Evolutionary conservation across 2,329 filamentous ascomycete genomes (phyloP).

Genomic region (Epichloe sylvatica): DNA sequence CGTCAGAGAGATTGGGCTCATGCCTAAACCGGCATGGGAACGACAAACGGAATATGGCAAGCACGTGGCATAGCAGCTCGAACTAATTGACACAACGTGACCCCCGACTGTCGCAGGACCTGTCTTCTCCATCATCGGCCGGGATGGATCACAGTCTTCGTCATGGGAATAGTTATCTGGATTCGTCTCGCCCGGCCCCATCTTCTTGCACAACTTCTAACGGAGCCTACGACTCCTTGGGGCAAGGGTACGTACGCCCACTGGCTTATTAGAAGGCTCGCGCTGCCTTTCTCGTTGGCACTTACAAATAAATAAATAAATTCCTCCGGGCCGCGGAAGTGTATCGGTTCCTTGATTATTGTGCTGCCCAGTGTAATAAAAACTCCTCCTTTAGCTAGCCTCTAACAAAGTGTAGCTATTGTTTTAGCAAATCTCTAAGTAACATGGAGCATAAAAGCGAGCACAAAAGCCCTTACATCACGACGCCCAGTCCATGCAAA

Average conservation of each 20-base stretch:
- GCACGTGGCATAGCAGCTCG: no score
- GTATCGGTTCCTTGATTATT: constrained; percentile 27
- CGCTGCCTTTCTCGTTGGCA: constrained; percentile 30
- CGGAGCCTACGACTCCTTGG: constrained; percentile 52
- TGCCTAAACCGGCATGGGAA: no score
- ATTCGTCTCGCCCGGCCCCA: constrained; percentile 44
- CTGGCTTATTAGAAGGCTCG: constrained; percentile 37
- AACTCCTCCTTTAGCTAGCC: no score
- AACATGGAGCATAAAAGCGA: no score
- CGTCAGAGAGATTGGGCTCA: no score
- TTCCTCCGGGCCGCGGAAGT: constrained; percentile 28
- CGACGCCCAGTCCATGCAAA: background rate
- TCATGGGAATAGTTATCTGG: constrained; percentile 39
- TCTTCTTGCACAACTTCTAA: constrained; percentile 59
- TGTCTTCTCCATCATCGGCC: background rate
- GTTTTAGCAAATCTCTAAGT: background rate
- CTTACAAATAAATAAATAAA: constrained; percentile 28
- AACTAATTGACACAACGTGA: no score
- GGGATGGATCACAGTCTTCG: constrained; percentile 32
- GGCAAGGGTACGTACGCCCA: constrained; percentile 47
- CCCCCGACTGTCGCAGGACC: constrained; percentile 7
- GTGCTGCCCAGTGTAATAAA: constrained; percentile 20
- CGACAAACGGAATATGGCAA: no score
- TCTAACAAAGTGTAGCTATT: no score
- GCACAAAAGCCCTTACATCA: background rate